Conservation (phyloP, 2,329 filamentous ascomycete species). For the Colletotrichum musae region DNA sequence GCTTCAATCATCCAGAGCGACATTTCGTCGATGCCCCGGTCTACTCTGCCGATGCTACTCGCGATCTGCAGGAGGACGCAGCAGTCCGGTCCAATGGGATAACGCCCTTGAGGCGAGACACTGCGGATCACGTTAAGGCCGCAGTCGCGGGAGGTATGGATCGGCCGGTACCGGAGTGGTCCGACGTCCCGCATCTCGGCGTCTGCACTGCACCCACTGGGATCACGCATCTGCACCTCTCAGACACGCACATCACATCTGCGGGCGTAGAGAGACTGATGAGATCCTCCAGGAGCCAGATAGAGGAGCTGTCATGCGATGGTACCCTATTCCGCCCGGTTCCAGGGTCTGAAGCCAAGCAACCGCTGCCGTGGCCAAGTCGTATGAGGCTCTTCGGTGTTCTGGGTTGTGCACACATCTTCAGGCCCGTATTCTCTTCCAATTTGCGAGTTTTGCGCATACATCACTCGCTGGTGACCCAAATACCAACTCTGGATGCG, state of each 20-base stretch:
- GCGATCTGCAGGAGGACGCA: constrained; percentile 46
- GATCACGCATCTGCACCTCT: constrained; percentile 70
- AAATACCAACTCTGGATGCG: constrained; percentile 61
- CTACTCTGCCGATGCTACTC: constrained; percentile 51
- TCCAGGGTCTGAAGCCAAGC: constrained; percentile 15
- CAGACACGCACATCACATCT: constrained; percentile 63
- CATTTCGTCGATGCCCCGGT: constrained; percentile 65
- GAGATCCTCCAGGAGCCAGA: constrained; percentile 56
- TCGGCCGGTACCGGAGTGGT: constrained; percentile 20
- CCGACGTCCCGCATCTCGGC: constrained; percentile 42
- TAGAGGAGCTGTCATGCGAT: constrained; percentile 69
- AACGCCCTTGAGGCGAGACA: constrained; percentile 50
- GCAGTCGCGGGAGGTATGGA: constrained; percentile 32
- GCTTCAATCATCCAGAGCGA: constrained; percentile 61
- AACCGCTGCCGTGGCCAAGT: constrained; percentile 47
- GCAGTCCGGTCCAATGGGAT: constrained; percentile 49
- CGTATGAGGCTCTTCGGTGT: constrained; percentile 57
- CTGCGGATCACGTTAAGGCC: constrained; percentile 50
- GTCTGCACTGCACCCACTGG: constrained; percentile 49
- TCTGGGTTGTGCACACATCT: constrained; percentile 61
- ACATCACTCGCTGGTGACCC: constrained; percentile 74
- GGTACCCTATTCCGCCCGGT: constrained; percentile 47
- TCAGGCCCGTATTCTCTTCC: constrained; percentile 67
- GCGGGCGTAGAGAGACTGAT: constrained; percentile 61
- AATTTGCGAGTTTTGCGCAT: constrained; percentile 67